phyloP scores from a whole-genome alignment of 2,329 filamentous ascomycete species.

The Aspergillus costaricaensis region DNA sequence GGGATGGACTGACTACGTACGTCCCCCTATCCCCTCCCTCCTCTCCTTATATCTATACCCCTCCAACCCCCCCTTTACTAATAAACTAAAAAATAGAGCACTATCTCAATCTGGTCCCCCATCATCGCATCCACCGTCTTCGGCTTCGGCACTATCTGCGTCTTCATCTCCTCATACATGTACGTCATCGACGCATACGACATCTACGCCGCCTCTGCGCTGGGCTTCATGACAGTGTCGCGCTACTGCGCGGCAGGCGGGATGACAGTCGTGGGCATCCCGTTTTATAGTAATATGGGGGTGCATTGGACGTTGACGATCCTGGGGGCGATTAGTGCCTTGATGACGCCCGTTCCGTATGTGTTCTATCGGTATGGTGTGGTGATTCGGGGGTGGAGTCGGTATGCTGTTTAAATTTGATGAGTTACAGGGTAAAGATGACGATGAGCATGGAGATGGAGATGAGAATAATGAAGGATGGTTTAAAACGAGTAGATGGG shows the following conservation, averaged over 20 bases:
- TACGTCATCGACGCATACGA: conserved; percentile 63
- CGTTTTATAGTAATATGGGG: conserved; percentile 47
- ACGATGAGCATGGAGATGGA: too few species aligned
- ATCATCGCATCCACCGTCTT: conserved; percentile 55
- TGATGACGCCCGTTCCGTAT: conserved; percentile 49
- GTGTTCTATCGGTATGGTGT: conserved; percentile 27
- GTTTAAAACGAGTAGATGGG: too few species aligned
- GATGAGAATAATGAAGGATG: too few species aligned
- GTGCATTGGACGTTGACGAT: conserved; percentile 49
- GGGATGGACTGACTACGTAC: conserved; percentile 52
- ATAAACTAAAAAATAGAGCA: conserved; percentile 33
- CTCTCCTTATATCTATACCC: too few species aligned
- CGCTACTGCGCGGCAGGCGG: conserved; percentile 46
- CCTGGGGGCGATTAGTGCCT: conserved; percentile 39
- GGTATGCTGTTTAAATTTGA: conserved; percentile 8
- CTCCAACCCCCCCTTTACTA: neutral
- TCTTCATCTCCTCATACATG: conserved; percentile 56
- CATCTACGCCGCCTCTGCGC: conserved; percentile 53
- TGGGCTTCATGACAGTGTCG: conserved; percentile 48
- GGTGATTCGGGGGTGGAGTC: conserved; percentile 25
- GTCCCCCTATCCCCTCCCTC: neutral
- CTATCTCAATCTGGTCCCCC: conserved; percentile 55
- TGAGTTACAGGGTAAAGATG: too few species aligned
- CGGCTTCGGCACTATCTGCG: conserved; percentile 52
- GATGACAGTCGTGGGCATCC: conserved; percentile 39